Evolutionary conservation across 305 asterid genomes (phyloP).

Genomic region (Coffea humblotiana): DNA sequence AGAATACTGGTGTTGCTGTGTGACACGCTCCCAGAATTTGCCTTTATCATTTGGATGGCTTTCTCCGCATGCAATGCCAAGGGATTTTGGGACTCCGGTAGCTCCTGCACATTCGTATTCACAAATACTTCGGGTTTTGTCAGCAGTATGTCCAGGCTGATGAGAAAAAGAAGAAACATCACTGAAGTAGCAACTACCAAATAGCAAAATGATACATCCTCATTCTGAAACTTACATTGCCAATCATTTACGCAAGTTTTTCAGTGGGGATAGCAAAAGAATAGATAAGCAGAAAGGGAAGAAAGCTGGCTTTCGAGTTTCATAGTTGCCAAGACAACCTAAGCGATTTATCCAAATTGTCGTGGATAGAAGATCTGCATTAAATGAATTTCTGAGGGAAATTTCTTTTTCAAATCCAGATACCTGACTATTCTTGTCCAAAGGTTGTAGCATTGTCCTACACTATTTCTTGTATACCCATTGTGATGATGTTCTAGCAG

Average conservation of each 20-base stretch:
- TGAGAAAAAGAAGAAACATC: background rate
- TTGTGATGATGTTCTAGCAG: constrained; percentile 16
- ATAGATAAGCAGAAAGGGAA: background rate
- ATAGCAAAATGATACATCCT: background rate
- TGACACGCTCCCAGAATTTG: constrained; percentile 10
- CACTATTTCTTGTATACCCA: constrained; percentile 2
- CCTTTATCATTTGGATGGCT: constrained; percentile 6
- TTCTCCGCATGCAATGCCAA: constrained; percentile 10
- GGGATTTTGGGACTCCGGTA: constrained; percentile 15
- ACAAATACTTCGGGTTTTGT: background rate
- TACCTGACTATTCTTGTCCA: constrained; percentile 32
- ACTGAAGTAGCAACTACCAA: background rate
- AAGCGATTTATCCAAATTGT: background rate
- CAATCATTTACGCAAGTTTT: background rate
- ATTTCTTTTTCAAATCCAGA: background rate
- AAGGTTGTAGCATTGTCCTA: constrained; percentile 13
- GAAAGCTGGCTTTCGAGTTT: background rate
- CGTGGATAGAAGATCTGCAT: background rate
- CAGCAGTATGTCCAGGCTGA: constrained; percentile 12
- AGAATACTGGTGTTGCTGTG: background rate
- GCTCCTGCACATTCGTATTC: constrained; percentile 14
- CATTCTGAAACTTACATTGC: background rate
- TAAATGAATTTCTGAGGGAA: constrained; percentile 8
- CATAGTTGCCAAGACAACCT: background rate
- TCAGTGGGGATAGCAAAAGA: background rate